Base-by-base conservation (phyloP, 768 basidiomycete genomes). In the Termitomyces eurrhizus region DNA sequence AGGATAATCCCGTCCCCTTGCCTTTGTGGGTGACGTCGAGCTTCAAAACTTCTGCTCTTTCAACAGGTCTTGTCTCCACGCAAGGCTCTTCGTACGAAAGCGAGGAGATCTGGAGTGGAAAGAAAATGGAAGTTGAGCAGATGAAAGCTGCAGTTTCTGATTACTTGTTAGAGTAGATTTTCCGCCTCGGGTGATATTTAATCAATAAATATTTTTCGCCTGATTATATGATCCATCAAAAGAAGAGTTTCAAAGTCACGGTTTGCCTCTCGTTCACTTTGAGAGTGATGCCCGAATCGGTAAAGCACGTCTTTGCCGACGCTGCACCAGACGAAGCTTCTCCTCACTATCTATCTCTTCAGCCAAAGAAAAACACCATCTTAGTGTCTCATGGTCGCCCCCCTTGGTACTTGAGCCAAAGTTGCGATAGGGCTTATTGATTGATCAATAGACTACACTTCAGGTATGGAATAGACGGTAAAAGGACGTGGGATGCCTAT, bases 371-470 rank as follows among this genome's bases (percentile, higher is more conserved):
- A 76, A 94, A 93, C 67, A 90, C 84, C 2, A 77, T 94, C 29
- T 75, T 94, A 39, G 89, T 87, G 52, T 91, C 90, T 37, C 92
- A 94, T 74, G 92, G 92, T 52, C 82, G 92, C 51, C 90, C 90
- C 52, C 91, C 92, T 67, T 93, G 92, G 92, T 92, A 67, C 33
- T 55, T 59, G 35, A 41, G 52, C 35, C 44, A 9, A 51, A 26
- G 26, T 26, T 58, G 16, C 29, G 50, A 26, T 59, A 13, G 32
- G 48, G 37, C 52, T 41, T 39, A n/a, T 63, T 61, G 56, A 56
- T 61, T 58, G 62, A 56, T 61, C 45, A 63, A 26, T 46, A 21
- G 41, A 32, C n/a, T 42, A 7, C 11, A 36, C 12, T 48, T 26
- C 57, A 92, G 92, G 92, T 94, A 94, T 71, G 83, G 82, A 35